phyloP scores from a whole-genome alignment of 805 yeast species.

The Nakazawaea anatomiae region DNA sequence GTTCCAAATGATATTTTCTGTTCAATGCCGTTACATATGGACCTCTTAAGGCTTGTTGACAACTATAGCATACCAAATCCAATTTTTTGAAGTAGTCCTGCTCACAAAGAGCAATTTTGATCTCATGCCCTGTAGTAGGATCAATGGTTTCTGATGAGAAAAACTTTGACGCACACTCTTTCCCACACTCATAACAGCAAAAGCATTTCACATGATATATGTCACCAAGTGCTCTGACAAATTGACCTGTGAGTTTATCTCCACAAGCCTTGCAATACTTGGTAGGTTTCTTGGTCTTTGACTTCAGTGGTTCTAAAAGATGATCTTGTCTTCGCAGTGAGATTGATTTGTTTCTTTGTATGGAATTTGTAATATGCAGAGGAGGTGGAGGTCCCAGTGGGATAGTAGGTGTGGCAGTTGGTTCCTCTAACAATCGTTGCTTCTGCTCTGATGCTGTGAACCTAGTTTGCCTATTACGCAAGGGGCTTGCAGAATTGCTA shows the following conservation, averaged over 20 bases:
- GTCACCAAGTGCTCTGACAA: conserved; percentile 76
- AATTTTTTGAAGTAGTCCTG: conserved; percentile 84
- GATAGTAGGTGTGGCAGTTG: not conserved
- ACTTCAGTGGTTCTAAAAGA: not conserved
- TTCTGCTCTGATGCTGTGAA: not conserved
- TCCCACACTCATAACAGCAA: conserved; percentile 78
- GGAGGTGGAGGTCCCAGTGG: not conserved
- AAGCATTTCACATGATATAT: conserved; percentile 88
- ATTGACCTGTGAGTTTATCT: conserved; percentile 57
- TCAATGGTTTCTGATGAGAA: conserved; percentile 62
- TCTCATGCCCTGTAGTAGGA: conserved; percentile 24
- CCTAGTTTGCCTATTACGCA: not conserved
- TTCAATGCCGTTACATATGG: conserved; percentile 93
- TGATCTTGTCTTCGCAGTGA: not conserved
- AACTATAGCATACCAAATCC: conserved; percentile 78
- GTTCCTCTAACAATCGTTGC: not conserved
- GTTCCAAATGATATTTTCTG: conserved; percentile 88
- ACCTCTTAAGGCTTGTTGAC: conserved; percentile 83
- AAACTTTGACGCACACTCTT: conserved; percentile 77
- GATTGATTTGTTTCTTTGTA: not conserved
- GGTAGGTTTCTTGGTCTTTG: conserved; percentile 16
- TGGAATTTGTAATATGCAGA: not conserved
- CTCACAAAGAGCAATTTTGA: conserved; percentile 71
- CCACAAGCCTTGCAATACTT: conserved; percentile 49
- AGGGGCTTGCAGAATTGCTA: not conserved